Evolutionary conservation across 2,329 filamentous ascomycete genomes (phyloP).

Genomic region (Zasmidium citrigriseum): DNA sequence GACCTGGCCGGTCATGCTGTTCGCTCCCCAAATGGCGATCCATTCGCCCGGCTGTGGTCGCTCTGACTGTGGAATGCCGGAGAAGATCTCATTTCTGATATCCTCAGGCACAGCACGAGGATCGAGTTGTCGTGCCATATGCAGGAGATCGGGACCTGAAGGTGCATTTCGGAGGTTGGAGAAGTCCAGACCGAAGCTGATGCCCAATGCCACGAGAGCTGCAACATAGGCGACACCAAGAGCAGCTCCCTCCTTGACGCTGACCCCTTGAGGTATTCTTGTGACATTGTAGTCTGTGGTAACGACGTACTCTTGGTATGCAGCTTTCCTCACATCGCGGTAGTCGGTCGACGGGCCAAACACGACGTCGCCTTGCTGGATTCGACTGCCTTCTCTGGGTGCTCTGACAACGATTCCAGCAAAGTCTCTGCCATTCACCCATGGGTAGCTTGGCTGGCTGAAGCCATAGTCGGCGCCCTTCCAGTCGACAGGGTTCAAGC

Average conservation of each 20-base stretch:
- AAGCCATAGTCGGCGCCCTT: slow-evolving; percentile 71
- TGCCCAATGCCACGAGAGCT: slow-evolving; percentile 64
- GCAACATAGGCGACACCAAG: slow-evolving; percentile 73
- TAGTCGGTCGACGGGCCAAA: slow-evolving; percentile 75
- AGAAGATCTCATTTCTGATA: slow-evolving; percentile 64
- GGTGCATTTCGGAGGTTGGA: slow-evolving; percentile 38
- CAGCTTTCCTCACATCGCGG: slow-evolving; percentile 69
- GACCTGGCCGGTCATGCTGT: slow-evolving; percentile 69
- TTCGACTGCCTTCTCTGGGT: slow-evolving; percentile 46
- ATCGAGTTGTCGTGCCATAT: slow-evolving; percentile 51
- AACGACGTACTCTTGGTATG: slow-evolving; percentile 70
- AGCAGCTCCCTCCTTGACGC: slow-evolving; percentile 59
- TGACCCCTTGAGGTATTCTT: slow-evolving; percentile 57
- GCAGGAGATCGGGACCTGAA: slow-evolving; percentile 61
- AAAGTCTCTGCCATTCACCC: slow-evolving; percentile 70
- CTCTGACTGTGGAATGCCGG: slow-evolving; percentile 54
- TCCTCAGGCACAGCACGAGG: slow-evolving; percentile 58
- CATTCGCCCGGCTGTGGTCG: slow-evolving; percentile 64
- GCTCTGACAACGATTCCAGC: slow-evolving; percentile 62
- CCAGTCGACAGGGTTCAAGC: slow-evolving; percentile 77
- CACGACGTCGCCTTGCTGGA: slow-evolving; percentile 58
- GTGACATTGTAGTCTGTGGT: slow-evolving; percentile 66
- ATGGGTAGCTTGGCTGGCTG: slow-evolving; percentile 67
- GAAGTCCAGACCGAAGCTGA: slow-evolving; percentile 71
- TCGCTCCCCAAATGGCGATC: slow-evolving; percentile 75